Percentiles rank a stretch among this genome's conserved stretches.
These are phyloP conservation scores for Geranium incanum DNA, from an alignment of 441 rosid genomes.

Conservation along the genomic window DNA sequence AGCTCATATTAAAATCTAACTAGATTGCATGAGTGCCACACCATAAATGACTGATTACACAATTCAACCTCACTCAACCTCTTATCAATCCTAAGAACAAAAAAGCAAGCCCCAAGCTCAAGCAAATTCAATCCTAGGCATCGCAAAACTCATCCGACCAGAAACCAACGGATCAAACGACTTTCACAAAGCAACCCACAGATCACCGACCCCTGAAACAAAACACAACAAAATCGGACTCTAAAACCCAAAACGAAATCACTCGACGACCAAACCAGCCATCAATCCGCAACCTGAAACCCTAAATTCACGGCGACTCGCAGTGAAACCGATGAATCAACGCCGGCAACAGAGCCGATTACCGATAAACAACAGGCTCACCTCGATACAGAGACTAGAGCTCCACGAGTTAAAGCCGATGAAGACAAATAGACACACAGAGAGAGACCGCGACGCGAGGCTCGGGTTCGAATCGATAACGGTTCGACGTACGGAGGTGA, in stretches of 20 bases:
- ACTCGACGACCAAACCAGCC: conserved; percentile 24
- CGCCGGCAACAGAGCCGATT: conserved; percentile 19
- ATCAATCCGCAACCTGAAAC: conserved; percentile 26
- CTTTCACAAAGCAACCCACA: conserved; percentile 32
- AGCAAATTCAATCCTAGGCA: conserved; percentile 22
- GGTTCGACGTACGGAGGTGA: conserved; percentile 26
- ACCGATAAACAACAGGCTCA: conserved; percentile 23
- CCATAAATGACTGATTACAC: conserved; percentile 11
- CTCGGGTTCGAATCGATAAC: conserved; percentile 37
- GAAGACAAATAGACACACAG: conserved; percentile 14
- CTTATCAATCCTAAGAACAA: conserved; percentile 12
- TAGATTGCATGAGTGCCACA: neutral
- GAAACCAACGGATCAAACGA: conserved; percentile 16
- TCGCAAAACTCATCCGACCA: conserved; percentile 15
- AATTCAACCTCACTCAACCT: conserved; percentile 18
- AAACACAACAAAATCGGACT: conserved; percentile 28
- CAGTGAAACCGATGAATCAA: conserved; percentile 21
- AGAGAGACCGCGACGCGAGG: conserved; percentile 31
- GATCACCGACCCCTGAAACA: conserved; percentile 41
- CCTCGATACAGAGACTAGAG: conserved; percentile 16
- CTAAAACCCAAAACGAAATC: conserved; percentile 31
- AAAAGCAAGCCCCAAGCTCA: conserved; percentile 5
- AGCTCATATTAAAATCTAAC: neutral
- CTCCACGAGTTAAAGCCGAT: neutral
- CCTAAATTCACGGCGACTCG: conserved; percentile 16